These are phyloP conservation scores for Tubosaeta sp. DNA, from an alignment of 768 basidiomycete species.

Conservation along the genomic window DNA sequence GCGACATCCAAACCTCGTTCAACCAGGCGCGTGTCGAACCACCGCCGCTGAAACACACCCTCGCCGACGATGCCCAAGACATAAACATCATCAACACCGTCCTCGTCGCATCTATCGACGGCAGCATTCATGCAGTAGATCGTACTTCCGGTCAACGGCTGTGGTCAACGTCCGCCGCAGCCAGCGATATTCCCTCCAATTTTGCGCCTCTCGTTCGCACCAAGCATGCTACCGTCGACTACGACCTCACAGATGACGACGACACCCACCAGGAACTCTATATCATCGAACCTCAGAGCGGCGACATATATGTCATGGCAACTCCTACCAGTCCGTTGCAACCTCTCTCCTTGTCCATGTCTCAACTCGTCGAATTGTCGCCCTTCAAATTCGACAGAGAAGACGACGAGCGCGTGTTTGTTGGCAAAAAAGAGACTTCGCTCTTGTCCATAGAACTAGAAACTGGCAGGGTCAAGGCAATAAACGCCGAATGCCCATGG, in stretches of 20 bases:
- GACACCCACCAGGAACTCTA: slow-evolving; percentile 65
- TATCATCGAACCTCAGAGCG: slow-evolving; percentile 92
- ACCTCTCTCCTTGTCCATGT: slow-evolving; percentile 87
- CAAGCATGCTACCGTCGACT: slow-evolving; percentile 53
- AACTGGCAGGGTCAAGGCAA: slow-evolving; percentile 74
- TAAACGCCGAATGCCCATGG: slow-evolving; percentile 78
- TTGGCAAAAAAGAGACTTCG: slow-evolving; percentile 88
- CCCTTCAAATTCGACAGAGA: slow-evolving; percentile 65
- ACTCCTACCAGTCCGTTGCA: slow-evolving; percentile 67
- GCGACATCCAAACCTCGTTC: slow-evolving; percentile 15
- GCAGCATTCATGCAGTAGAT: slow-evolving; percentile 91
- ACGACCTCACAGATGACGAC: slow-evolving; percentile 54
- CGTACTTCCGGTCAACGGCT: slow-evolving; percentile 74
- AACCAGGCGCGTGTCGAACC: not conserved
- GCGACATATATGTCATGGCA: slow-evolving; percentile 85
- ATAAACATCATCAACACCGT: slow-evolving; percentile 76
- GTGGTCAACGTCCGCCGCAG: slow-evolving; percentile 82
- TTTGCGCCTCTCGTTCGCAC: slow-evolving; percentile 75
- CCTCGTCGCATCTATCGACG: slow-evolving; percentile 90
- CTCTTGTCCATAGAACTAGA: slow-evolving; percentile 69
- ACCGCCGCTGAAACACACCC: slow-evolving; percentile 5
- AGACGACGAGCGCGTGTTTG: slow-evolving; percentile 70
- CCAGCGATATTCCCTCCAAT: slow-evolving; percentile 44
- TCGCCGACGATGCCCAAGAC: slow-evolving; percentile 32
- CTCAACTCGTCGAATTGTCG: slow-evolving; percentile 86